These are phyloP conservation scores for Aureobasidium sp. DNA, from an alignment of 2,329 filamentous ascomycete genomes.

Conservation along the genomic window DNA sequence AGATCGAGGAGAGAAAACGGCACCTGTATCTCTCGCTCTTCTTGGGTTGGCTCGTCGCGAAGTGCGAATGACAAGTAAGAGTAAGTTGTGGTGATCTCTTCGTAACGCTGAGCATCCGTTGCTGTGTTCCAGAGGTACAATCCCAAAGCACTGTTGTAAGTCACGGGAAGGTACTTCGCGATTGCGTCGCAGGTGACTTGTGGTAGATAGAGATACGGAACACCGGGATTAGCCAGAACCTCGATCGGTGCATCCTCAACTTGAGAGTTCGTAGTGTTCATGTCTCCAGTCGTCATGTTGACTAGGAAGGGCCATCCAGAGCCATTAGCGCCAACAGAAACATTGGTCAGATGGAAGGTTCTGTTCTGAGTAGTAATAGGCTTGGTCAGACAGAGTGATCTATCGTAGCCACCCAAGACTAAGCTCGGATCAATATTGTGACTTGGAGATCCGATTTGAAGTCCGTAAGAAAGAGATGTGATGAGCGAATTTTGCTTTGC, in stretches of 20 bases:
- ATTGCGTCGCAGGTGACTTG: not conserved
- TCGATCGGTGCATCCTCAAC: not conserved
- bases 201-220: not conserved
- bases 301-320: not conserved
- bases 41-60: not conserved
- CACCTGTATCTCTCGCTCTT: not conserved
- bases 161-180: not conserved
- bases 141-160: not conserved
- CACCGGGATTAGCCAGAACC: not conserved
- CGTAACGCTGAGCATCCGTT: not conserved
- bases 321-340: not conserved
- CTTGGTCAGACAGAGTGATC: not conserved
- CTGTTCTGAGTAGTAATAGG: not conserved
- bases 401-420: not conserved
- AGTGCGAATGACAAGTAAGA: not conserved
- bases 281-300: no score
- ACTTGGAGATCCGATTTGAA: not conserved
- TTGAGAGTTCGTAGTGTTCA: not conserved
- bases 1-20: not conserved
- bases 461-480: conserved; percentile 1
- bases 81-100: not conserved
- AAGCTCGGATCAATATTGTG: not conserved
- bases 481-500: not conserved
- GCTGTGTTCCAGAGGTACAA: not conserved
- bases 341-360: not conserved